Evolutionary conservation across 768 basidiomycete genomes (phyloP).

Genomic region (Daedaleopsis nitida): DNA sequence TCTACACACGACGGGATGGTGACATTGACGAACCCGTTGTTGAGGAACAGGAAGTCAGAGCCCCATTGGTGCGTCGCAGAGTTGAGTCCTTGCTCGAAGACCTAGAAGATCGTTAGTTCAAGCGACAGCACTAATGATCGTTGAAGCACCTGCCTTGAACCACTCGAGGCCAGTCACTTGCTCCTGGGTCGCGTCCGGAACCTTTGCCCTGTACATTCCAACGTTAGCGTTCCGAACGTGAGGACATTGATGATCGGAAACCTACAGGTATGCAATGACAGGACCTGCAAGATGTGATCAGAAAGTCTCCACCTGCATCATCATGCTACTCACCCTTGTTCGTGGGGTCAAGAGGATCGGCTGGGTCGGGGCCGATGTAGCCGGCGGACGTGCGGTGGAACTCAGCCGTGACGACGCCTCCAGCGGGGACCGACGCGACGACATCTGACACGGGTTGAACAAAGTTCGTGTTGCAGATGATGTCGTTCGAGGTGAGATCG

Average conservation of each 20-base stretch:
- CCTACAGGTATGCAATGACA: conserved; percentile 12
- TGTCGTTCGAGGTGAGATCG: conserved; percentile 53
- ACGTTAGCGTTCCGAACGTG: background rate
- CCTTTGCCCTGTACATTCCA: conserved; percentile 39
- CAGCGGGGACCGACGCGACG: conserved; percentile 53
- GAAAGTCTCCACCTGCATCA: background rate
- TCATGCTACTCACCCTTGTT: conserved; percentile 48
- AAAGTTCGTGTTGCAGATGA: conserved; percentile 64
- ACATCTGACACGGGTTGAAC: conserved; percentile 45
- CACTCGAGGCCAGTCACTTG: conserved; percentile 49
- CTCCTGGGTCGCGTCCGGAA: conserved; percentile 47
- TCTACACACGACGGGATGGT: conserved; percentile 48
- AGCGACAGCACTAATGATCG: background rate
- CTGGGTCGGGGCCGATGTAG: conserved; percentile 47
- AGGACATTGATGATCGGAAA: background rate
- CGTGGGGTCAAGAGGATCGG: conserved; percentile 48
- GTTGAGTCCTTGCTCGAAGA: conserved; percentile 47
- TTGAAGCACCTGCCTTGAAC: conserved; percentile 38
- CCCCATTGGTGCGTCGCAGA: conserved; percentile 41
- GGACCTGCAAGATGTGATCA: background rate
- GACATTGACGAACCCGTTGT: conserved; percentile 52
- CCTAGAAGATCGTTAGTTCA: conserved; percentile 26
- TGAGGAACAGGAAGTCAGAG: conserved; percentile 45
- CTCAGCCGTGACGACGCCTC: conserved; percentile 51
- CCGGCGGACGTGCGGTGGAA: conserved; percentile 52